Conservation (phyloP, 2,329 filamentous ascomycete genomes). For the Colletotrichum agaves region DNA sequence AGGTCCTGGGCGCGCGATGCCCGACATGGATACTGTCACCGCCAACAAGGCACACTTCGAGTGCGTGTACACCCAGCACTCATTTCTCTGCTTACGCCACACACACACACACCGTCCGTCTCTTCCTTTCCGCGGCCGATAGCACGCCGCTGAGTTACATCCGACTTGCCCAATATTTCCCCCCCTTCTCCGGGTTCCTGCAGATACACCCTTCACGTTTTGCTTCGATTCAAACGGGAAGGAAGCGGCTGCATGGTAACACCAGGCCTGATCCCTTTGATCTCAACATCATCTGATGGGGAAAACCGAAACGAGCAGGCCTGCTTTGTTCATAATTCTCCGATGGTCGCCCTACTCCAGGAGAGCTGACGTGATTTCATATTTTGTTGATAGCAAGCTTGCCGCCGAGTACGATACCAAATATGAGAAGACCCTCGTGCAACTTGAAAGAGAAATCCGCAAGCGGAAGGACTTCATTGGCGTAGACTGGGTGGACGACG, state of each 20-base stretch:
- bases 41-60: slow-evolving; percentile 39
- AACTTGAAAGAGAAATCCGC: slow-evolving; percentile 65
- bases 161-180: not conserved
- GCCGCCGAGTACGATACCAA: slow-evolving; percentile 67
- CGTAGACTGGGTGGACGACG: slow-evolving; percentile 61
- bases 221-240: not conserved
- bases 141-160: not conserved
- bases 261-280: not conserved
- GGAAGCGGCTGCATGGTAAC: not conserved
- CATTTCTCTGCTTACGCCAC: not conserved
- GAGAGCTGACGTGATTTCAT: not conserved
- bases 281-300: not conserved
- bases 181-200: slow-evolving; percentile 31
- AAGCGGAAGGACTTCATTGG: slow-evolving; percentile 69
- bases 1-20: slow-evolving; percentile 1
- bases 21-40: slow-evolving; percentile 32
- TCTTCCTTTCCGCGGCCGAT: not conserved
- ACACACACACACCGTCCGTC: not conserved
- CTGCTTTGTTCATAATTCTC: no score
- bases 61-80: slow-evolving; percentile 23
- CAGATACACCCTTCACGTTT: slow-evolving; percentile 8
- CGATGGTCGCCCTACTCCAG: not conserved
- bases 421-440: slow-evolving; percentile 62
- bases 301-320: no score
- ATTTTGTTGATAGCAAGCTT: slow-evolving; percentile 53